Conservation (phyloP, 2,329 filamentous ascomycete genomes). For the Pseudogymnoascus verrucosus region DNA sequence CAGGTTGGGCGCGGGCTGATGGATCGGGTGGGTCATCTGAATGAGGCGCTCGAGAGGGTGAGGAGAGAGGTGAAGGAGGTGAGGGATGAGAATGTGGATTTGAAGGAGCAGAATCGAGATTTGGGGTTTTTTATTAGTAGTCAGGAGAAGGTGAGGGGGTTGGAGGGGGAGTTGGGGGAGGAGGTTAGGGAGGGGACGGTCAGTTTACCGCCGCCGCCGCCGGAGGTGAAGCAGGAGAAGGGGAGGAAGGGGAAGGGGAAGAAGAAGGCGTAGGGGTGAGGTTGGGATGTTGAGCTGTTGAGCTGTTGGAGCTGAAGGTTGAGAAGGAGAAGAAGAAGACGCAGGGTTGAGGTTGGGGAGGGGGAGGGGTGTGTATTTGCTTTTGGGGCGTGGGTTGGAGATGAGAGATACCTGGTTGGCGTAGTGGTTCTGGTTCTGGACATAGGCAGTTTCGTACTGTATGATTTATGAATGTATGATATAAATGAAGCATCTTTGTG, state of each 20-base stretch:
- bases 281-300: background rate
- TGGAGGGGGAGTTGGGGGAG: slow-evolving; percentile 56
- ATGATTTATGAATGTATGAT: background rate
- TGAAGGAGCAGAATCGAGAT: slow-evolving; percentile 82
- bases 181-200: slow-evolving; percentile 67
- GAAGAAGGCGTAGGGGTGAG: slow-evolving; percentile 14
- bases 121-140: slow-evolving; percentile 81
- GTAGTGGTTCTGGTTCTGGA: background rate
- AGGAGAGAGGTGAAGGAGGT: slow-evolving; percentile 49
- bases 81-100: slow-evolving; percentile 57
- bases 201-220: slow-evolving; percentile 38
- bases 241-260: slow-evolving; percentile 16
- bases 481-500: background rate
- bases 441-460: background rate
- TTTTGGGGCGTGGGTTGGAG: background rate
- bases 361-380: background rate
- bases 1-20: slow-evolving; percentile 72
- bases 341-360: background rate
- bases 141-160: slow-evolving; percentile 67
- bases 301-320: too few species aligned
- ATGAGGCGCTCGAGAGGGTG: slow-evolving; percentile 51
- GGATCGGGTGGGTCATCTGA: slow-evolving; percentile 69
- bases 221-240: slow-evolving; percentile 35
- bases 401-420: background rate
- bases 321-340: slow-evolving; percentile 19